These are phyloP conservation scores for Penicillium tannophilum DNA, from an alignment of 495 filamentous ascomycete genomes.

Conservation along the genomic window DNA sequence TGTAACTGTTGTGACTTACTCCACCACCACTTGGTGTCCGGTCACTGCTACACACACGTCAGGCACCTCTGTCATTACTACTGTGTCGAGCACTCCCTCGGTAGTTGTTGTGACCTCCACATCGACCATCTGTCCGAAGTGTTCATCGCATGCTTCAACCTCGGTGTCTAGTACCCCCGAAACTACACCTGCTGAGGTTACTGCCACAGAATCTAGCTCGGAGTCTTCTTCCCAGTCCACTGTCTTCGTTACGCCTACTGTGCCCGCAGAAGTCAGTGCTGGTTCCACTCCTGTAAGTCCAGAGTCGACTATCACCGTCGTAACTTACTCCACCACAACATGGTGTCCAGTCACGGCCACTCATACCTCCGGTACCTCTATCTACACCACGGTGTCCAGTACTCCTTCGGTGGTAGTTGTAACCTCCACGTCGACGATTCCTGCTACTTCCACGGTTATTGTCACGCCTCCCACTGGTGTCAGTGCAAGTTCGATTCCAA, in stretches of 20 bases:
- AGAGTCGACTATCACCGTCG: slow-evolving; percentile 22
- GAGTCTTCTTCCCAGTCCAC: neutral
- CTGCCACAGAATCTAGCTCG: neutral
- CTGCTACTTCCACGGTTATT: slow-evolving; percentile 30
- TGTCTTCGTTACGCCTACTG: neutral
- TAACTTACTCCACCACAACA: slow-evolving; percentile 34
- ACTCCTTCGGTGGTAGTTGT: slow-evolving; percentile 38
- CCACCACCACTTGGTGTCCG: slow-evolving; percentile 54
- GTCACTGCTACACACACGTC: slow-evolving; percentile 36
- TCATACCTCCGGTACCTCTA: slow-evolving; percentile 32
- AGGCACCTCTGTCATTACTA: slow-evolving; percentile 8
- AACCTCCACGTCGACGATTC: slow-evolving; percentile 42
- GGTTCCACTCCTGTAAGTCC: slow-evolving; percentile 4
- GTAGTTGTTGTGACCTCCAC: slow-evolving; percentile 35
- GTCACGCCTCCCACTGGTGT: slow-evolving; percentile 13
- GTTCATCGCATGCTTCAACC: neutral
- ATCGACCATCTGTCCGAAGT: slow-evolving; percentile 16
- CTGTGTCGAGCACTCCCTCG: slow-evolving; percentile 16
- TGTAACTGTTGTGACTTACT: slow-evolving; percentile 40
- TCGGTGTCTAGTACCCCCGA: neutral
- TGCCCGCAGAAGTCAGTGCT: neutral
- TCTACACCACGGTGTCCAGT: slow-evolving; percentile 34
- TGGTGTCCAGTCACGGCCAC: slow-evolving; percentile 43
- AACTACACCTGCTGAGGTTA: neutral
- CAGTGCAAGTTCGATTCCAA: slow-evolving; percentile 1